Base-by-base conservation (phyloP, 225 moss, liverwort and hornwort genomes). In the Bryoerythrophyllum caledonicum region DNA sequence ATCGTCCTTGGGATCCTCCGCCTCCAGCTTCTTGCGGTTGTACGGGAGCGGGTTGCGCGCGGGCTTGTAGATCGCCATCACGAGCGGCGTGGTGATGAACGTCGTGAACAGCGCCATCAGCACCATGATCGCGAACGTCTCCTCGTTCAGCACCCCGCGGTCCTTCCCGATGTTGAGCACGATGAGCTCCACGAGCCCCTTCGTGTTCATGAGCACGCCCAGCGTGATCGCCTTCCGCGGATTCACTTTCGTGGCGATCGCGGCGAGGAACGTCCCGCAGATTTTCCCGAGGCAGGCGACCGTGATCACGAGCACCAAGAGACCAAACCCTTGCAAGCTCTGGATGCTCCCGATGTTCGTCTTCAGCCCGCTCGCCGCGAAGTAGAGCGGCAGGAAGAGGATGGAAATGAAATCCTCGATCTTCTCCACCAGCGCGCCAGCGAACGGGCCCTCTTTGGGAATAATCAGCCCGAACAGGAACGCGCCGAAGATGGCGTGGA, bases 71-170 rank as follows among this genome's bases (percentile, higher is more conserved):
- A 92, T 37, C 1, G 68, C 80, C 92, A 95, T 95, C 27, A 95
- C 89, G 8, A 95, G 65, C 10, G 94, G 94, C 14, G 94, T 95
- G 10, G 94, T 92, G 26, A 95, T 90, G 74, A 86, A 82, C 15
- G 94, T 92, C 37, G 94, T 92, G 63, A 95, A 83, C 13, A 95
- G 58, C 6, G 94, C 94, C 92, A 92, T 95, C 16, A 95, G 56
- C 26, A 95, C 92, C 92, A 95, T 89, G 54, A 95, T 92, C 0
- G 94, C 92, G 24, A 95, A 95, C 6, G 92, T 87, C 67, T 92
- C 85, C 10, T 92, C 86, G 20, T 86, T 95, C 44, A 95, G 66
- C 28, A 71, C 92, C 26, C 86, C 87, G 34, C 89, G 85, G 40
- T 91, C 89, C 58, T 85, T 91, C 16, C 91, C 93, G 7, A 95